Conservation (phyloP, 2,329 filamentous ascomycete species). For the Rhexocercosporidium sp. region DNA sequence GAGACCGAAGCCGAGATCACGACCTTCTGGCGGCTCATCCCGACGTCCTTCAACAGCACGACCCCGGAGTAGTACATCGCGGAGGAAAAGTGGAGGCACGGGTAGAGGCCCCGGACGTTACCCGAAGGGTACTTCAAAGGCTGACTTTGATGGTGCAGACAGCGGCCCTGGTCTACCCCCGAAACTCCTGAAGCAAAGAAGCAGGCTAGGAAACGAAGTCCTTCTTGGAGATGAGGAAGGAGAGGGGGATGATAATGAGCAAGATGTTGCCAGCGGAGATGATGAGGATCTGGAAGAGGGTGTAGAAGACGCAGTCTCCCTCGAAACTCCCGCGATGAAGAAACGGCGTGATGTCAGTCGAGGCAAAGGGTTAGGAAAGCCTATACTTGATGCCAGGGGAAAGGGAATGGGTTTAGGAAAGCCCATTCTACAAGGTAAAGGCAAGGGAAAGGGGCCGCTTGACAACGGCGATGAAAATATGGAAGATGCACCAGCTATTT, state of each 20-base stretch:
- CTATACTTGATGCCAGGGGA: conserved; percentile 30
- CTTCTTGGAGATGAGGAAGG: conserved; percentile 39
- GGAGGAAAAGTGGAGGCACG: conserved; percentile 64
- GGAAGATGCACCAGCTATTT: conserved; percentile 35
- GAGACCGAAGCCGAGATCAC: conserved; percentile 29
- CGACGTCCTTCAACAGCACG: conserved; percentile 33
- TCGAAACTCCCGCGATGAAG: conserved; percentile 34
- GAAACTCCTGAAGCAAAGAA: conserved; percentile 42
- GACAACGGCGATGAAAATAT: conserved; percentile 42
- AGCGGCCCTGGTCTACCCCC: conserved; percentile 69
- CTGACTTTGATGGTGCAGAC: conserved; percentile 69
- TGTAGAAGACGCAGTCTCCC: conserved; percentile 37
- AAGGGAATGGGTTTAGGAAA: conserved; percentile 21
- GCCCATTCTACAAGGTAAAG: conserved; percentile 19
- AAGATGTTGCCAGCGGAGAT: conserved; percentile 27
- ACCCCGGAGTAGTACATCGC: conserved; percentile 45
- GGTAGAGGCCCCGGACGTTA: conserved; percentile 68
- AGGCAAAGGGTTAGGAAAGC: conserved; percentile 38
- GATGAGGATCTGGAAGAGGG: conserved; percentile 29
- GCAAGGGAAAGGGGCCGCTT: conserved; percentile 28
- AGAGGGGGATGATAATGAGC: conserved; percentile 31
- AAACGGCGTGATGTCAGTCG: conserved; percentile 30
- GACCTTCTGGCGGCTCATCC: conserved; percentile 35
- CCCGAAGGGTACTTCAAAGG: conserved; percentile 72
- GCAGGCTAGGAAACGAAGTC: conserved; percentile 41